Conservation (phyloP, 2,329 filamentous ascomycete species). For the Penicillium sp. region DNA sequence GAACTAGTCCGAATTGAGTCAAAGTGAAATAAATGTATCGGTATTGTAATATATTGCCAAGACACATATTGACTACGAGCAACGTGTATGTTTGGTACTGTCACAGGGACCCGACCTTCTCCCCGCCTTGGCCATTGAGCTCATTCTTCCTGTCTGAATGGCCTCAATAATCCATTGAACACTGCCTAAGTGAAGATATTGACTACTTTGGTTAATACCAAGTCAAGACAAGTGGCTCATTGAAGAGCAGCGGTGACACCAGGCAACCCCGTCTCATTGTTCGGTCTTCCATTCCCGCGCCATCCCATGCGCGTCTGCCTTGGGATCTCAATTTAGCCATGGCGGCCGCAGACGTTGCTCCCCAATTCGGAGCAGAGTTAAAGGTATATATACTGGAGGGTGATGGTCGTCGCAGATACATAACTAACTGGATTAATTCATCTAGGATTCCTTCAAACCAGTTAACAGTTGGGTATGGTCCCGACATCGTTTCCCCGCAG, state of each 20-base stretch:
- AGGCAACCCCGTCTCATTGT: neutral
- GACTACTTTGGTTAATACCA: neutral
- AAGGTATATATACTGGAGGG: slow-evolving; percentile 61
- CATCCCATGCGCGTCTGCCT: slow-evolving; percentile 30
- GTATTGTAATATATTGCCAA: neutral
- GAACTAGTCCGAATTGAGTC: slow-evolving; percentile 9
- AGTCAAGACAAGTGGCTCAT: neutral
- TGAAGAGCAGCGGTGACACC: neutral
- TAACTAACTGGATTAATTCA: slow-evolving; percentile 24
- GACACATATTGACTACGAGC: neutral
- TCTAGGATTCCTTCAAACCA: slow-evolving; percentile 90
- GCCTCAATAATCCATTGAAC: slow-evolving; percentile 5
- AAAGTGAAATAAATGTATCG: slow-evolving; percentile 4
- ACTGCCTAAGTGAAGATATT: neutral
- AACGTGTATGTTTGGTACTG: slow-evolving; percentile 27
- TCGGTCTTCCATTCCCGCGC: slow-evolving; percentile 5
- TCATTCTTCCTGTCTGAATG: slow-evolving; percentile 19
- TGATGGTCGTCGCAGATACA: neutral
- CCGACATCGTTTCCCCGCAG: slow-evolving; percentile 19
- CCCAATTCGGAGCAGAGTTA: slow-evolving; percentile 88
- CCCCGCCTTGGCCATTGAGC: slow-evolving; percentile 28
- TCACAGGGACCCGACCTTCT: slow-evolving; percentile 27
- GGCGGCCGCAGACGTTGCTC: slow-evolving; percentile 76
- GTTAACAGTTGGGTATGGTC: slow-evolving; percentile 78
- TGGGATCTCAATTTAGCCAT: slow-evolving; percentile 50